Evolutionary conservation across 1,139 yeast species (phyloP), one percentile per base, ranked within the genome.

Genomic region (Candida mesenterica): DNA sequence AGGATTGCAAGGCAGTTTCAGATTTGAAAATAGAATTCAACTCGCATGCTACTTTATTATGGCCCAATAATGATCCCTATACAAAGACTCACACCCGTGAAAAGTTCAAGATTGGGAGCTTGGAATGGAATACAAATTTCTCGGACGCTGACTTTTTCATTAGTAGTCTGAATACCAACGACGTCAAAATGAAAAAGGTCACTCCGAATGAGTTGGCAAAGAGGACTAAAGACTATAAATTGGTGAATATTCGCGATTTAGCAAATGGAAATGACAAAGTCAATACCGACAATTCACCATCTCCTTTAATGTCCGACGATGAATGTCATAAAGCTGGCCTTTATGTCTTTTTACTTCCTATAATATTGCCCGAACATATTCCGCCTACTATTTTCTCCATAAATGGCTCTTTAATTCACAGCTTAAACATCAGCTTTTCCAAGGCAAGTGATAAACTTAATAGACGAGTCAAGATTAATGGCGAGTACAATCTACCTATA

Each of bases 311-410:
- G 8, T 6, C 22, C 6, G 44, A 40, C 4, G 42, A 37, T 18
- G 48, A 44, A 8, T 29, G 62, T 24, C 68, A 68, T 46, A 76
- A 76, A 36, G 79, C 95, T 7, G 96, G 97, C 20, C 77, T 83
- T 50, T 89, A 89, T 52, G 80, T 88, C 1, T 89, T 84, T 55
- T 60, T 86, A 30, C 62, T 89, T 29, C 94, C 95, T 0, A 63
- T 84, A 2, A 64, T 82, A 3, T 72, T 86, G 36, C 88, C 92
- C 2, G 74, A 82, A 29, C 74, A 72, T 42, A 74, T 85, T 4
- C 92, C 96, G 0, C 92, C 89, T 36, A 62, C 92, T 0, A 70
- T 84, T 5, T 58, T 63, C 24, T 75, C 84, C 3, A 77, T 87
- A 6, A 71, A 62, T 44, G 80, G 80, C 15, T 50, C 69, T 18